A percentile compares a stretch with the other conserved stretches of the same genome.
Conservation (phyloP, 2,329 filamentous ascomycete genomes). For the Aureobasidium pullulans region DNA sequence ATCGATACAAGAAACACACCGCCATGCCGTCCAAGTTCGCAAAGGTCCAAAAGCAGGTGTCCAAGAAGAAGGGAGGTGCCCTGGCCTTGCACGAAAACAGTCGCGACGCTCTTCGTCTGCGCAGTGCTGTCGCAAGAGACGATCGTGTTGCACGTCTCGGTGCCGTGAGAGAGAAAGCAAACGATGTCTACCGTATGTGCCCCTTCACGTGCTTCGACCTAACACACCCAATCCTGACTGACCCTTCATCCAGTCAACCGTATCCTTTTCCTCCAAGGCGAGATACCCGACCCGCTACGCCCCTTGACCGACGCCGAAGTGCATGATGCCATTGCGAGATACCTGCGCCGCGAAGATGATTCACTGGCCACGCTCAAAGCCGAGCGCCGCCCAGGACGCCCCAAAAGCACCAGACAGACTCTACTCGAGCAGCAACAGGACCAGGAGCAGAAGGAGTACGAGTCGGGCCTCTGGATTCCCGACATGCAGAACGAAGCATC, state of each 20-base stretch:
- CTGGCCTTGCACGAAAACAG: constrained; percentile 80
- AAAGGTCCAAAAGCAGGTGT: constrained; percentile 83
- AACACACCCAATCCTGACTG: background rate
- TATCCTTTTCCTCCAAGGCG: constrained; percentile 60
- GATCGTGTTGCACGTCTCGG: constrained; percentile 70
- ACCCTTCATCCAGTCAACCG: constrained; percentile 49
- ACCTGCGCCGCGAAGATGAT: constrained; percentile 58
- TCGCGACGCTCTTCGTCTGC: constrained; percentile 73
- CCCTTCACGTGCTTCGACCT: background rate
- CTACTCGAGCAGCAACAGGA: constrained; percentile 64
- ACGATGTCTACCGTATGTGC: constrained; percentile 60
- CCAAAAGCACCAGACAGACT: constrained; percentile 69
- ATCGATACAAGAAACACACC: background rate
- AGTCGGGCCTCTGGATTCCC: constrained; percentile 79
- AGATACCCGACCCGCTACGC: constrained; percentile 27
- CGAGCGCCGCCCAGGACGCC: constrained; percentile 68
- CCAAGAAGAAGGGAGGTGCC: constrained; percentile 73
- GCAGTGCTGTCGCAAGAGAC: constrained; percentile 72
- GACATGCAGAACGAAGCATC: constrained; percentile 65
- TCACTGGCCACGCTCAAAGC: constrained; percentile 60
- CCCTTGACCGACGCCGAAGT: constrained; percentile 51
- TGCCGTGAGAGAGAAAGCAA: constrained; percentile 62
- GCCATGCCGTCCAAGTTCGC: constrained; percentile 64
- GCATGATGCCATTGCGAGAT: constrained; percentile 42
- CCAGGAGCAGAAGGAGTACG: constrained; percentile 69